Evolutionary conservation across 2,329 filamentous ascomycete species (phyloP).

Genomic region (Pestalotiopsis sp.): DNA sequence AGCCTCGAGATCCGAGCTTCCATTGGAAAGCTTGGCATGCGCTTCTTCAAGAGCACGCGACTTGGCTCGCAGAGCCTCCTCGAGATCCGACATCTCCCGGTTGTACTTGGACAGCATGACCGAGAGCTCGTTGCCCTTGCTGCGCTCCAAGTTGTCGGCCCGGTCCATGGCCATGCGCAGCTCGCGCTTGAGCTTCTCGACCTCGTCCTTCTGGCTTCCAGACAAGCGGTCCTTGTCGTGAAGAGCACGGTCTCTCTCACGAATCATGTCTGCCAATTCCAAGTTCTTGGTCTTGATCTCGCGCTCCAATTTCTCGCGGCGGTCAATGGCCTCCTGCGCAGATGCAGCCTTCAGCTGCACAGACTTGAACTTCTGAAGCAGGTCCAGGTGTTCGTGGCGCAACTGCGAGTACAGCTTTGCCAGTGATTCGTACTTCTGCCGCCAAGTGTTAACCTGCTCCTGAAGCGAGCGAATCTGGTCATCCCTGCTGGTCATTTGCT

Average conservation of each 20-base stretch:
- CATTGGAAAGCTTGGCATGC: slow-evolving; percentile 74
- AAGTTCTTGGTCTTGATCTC: slow-evolving; percentile 99
- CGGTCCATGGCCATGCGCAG: slow-evolving; percentile 88
- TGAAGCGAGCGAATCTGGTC: slow-evolving; percentile 91
- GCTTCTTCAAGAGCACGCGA: slow-evolving; percentile 82
- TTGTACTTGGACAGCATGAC: slow-evolving; percentile 96
- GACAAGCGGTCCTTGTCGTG: slow-evolving; percentile 89
- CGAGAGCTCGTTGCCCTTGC: slow-evolving; percentile 93
- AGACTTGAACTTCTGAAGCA: slow-evolving; percentile 93
- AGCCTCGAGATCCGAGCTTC: slow-evolving; percentile 81
- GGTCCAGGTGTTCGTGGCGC: slow-evolving; percentile 89
- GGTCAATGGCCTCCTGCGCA: slow-evolving; percentile 94
- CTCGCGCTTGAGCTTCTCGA: slow-evolving; percentile 93
- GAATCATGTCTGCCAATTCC: slow-evolving; percentile 98
- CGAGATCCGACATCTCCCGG: slow-evolving; percentile 92
- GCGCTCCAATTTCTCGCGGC: slow-evolving; percentile 89
- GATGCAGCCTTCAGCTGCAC: slow-evolving; percentile 96
- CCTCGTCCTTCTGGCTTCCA: slow-evolving; percentile 86
- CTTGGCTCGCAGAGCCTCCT: slow-evolving; percentile 89
- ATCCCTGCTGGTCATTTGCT: slow-evolving; percentile 87
- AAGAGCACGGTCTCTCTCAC: slow-evolving; percentile 88
- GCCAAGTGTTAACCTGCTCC: slow-evolving; percentile 97
- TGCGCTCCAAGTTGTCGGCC: slow-evolving; percentile 87
- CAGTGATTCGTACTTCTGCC: slow-evolving; percentile 92
- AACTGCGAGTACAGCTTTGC: slow-evolving; percentile 97